These are phyloP conservation scores for Neoboletus brunneissimus DNA, from an alignment of 768 basidiomycete genomes.

Conservation along the genomic window DNA sequence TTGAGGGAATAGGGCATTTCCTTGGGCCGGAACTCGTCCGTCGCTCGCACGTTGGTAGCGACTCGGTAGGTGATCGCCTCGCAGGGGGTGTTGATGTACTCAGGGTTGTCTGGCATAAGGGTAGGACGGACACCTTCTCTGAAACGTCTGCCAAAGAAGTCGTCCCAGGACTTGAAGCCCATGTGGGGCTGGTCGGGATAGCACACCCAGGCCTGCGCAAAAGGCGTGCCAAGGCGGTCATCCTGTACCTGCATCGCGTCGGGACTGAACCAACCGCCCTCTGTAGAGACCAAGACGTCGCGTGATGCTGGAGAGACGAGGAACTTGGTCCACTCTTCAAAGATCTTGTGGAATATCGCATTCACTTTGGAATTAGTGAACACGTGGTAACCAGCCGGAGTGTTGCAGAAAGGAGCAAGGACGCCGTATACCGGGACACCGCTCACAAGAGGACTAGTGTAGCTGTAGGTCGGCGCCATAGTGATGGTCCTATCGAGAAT, in stretches of 20 bases:
- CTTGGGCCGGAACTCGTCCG: conserved; percentile 60
- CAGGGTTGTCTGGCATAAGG: conserved; percentile 19
- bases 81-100: conserved; percentile 50
- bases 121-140: conserved; percentile 42
- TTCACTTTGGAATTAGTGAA: conserved; percentile 10
- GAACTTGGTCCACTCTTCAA: background rate
- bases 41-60: conserved; percentile 35
- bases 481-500: conserved; percentile 14
- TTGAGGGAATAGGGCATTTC: too few relatives aligned
- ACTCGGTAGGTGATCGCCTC: conserved; percentile 51
- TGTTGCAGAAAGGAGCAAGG: conserved; percentile 24
- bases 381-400: conserved; percentile 20
- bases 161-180: conserved; percentile 51
- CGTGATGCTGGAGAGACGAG: background rate
- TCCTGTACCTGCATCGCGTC: too few relatives aligned
- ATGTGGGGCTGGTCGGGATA: conserved; percentile 35
- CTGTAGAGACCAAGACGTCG: background rate
- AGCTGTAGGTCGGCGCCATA: conserved; percentile 15
- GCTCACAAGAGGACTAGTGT: conserved; percentile 19
- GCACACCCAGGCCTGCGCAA: too few relatives aligned
- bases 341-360: background rate
- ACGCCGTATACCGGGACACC: conserved; percentile 23
- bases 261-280: background rate
- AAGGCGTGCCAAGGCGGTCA: too few relatives aligned
- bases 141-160: conserved; percentile 52